Evolutionary conservation across 208 protist species (phyloP).

Genomic region (Phytomonas francai): DNA sequence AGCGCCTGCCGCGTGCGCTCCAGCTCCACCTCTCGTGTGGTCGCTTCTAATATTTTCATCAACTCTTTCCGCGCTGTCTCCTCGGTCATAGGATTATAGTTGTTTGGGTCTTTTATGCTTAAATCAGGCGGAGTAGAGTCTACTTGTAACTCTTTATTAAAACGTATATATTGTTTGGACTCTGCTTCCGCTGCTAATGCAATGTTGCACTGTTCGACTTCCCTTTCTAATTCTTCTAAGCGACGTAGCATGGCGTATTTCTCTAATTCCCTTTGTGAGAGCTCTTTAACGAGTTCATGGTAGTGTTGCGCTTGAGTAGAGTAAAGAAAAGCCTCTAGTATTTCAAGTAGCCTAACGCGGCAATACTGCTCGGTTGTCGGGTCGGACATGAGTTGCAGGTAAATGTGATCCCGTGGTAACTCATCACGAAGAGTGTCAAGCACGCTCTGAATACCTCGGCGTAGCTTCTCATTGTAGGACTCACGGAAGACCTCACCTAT

Average conservation of each 20-base stretch:
- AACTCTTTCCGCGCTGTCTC: constrained; percentile 50
- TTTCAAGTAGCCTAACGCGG: constrained; percentile 60
- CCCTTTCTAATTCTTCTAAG: constrained; percentile 28
- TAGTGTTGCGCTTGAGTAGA: constrained; percentile 66
- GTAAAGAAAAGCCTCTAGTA: constrained; percentile 77
- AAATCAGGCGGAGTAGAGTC: constrained; percentile 5
- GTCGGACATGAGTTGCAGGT: constrained; percentile 67
- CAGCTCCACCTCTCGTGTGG: constrained; percentile 66
- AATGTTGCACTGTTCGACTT: constrained; percentile 7
- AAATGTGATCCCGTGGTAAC: constrained; percentile 66
- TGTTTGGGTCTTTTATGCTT: background rate
- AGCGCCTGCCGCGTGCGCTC: constrained; percentile 53
- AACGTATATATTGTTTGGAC: background rate
- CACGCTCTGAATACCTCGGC: constrained; percentile 47
- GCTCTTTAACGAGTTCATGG: constrained; percentile 58
- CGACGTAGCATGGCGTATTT: constrained; percentile 19
- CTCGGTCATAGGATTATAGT: constrained; percentile 35
- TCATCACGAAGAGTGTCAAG: constrained; percentile 41
- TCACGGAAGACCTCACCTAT: constrained; percentile 28
- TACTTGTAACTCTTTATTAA: constrained; percentile 4
- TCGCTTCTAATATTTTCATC: constrained; percentile 48
- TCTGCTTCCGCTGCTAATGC: constrained; percentile 4
- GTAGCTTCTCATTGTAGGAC: constrained; percentile 70
- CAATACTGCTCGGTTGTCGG: constrained; percentile 56
- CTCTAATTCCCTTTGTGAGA: constrained; percentile 49